A percentile compares a stretch with the other conserved stretches of the same genome.
These are phyloP conservation scores for Candida sithepensis DNA, from an alignment of 805 yeast genomes.

Conservation along the genomic window DNA sequence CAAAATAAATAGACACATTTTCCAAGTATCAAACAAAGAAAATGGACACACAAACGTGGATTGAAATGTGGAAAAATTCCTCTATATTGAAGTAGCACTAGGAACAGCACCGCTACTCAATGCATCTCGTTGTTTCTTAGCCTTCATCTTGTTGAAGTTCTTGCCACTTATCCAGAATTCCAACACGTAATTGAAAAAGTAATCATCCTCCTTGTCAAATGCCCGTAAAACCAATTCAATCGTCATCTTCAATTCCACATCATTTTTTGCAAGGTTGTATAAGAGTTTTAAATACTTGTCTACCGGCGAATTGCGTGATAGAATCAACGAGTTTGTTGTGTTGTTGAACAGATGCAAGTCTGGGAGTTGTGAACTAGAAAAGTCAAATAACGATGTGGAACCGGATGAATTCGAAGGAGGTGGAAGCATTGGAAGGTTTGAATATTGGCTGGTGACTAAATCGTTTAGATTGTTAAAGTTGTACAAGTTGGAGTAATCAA, in stretches of 20 bases:
- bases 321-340: conserved; percentile 4
- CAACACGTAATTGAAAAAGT: conserved; percentile 30
- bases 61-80: background rate
- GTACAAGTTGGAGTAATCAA: conserved; percentile 23
- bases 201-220: conserved; percentile 32
- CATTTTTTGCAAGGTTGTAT: conserved; percentile 30
- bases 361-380: conserved; percentile 12
- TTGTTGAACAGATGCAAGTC: conserved; percentile 16
- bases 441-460: conserved; percentile 23
- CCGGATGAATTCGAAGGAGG: conserved; percentile 6
- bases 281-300: conserved; percentile 26
- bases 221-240: conserved; percentile 26
- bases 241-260: conserved; percentile 27
- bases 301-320: conserved; percentile 20
- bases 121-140: conserved; percentile 18
- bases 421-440: conserved; percentile 21
- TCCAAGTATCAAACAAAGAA: background rate
- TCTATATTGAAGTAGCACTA: background rate
- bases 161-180: conserved; percentile 33
- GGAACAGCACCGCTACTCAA: background rate
- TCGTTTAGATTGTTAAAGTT: conserved; percentile 27
- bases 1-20: background rate
- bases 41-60: background rate
- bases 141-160: conserved; percentile 26
- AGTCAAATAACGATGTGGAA: conserved; percentile 1